Evolutionary conservation across 2,329 filamentous ascomycete species (phyloP), one percentile per base, ranked within the genome.

Genomic region (Stachybotrys elegans): DNA sequence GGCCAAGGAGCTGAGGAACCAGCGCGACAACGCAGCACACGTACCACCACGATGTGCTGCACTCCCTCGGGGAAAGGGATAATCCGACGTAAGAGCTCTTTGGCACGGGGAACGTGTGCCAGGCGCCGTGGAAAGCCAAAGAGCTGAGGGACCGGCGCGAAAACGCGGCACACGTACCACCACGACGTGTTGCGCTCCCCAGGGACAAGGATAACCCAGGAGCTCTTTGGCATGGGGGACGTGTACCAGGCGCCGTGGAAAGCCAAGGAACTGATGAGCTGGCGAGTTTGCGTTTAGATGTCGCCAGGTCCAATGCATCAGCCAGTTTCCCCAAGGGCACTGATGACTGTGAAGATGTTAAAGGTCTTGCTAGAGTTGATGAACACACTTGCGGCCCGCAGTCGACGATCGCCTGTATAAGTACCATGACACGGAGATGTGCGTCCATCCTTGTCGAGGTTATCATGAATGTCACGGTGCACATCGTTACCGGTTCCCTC

Each of bases 141-240:
- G 82, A 86, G 50, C 71, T 86, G 44, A 70, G 84, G 2, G 88
- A 88, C 51, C 70, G 79, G 9, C 88, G 84, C 84, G 88, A 88
- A 63, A 78, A 82, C 43, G 81, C 77, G 0, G 78, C 81, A 85
- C 54, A 72, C 69, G 0, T 88, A 83, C 56, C 85, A 89, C 50
- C 81, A 83, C 25, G 86, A 87, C 54, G 82, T 88, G 1, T 68
- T 89, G 2, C 67, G 71, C 14, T 75, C 81, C 0, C 68, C 1
- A 76, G 81, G 39, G 67, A 76, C n/a, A 59, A 68, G 6, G 60
- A 59, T 0, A 81, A 79, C 35, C 82, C 82, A 80, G 39, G 55
- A 49, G 0, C 70, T 75, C 0, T 62, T 88, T 2, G 83, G 83
- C 1, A 56, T 42, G 1, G 76, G 76, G 0, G 69, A 75, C 3